Evolutionary conservation across 2,329 filamentous ascomycete species (phyloP).

Genomic region (Aspergillus flavus): DNA sequence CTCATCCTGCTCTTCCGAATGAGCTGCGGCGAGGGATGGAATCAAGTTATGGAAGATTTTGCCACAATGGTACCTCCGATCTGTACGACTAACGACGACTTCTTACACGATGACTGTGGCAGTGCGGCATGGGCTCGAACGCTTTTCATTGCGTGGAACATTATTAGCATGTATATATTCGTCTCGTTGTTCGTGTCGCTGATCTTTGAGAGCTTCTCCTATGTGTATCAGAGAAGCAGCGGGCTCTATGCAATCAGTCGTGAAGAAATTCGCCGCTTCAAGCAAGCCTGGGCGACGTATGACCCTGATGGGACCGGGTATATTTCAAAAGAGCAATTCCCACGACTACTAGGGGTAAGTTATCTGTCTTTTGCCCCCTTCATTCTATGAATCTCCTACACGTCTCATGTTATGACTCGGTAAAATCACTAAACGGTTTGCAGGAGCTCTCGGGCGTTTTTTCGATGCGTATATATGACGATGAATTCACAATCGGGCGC

Average conservation of each 20-base stretch:
- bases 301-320: constrained; percentile 90
- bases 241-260: constrained; percentile 88
- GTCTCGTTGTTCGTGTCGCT: constrained; percentile 97
- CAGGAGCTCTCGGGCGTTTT: constrained; percentile 89
- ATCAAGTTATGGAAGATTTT: constrained; percentile 94
- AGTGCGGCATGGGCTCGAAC: constrained; percentile 84
- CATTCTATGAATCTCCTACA: constrained; percentile 12
- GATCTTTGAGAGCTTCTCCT: constrained; percentile 99
- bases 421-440: constrained; percentile 9
- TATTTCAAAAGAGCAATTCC: constrained; percentile 87
- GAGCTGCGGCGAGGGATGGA: constrained; percentile 96
- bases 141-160: constrained; percentile 96
- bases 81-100: constrained; percentile 71
- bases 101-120: constrained; percentile 90
- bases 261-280: constrained; percentile 94
- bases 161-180: constrained; percentile 99
- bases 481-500: constrained; percentile 81
- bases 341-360: constrained; percentile 75
- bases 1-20: constrained; percentile 90
- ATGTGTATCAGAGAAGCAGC: constrained; percentile 95
- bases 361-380: constrained; percentile 11
- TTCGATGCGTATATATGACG: constrained; percentile 93
- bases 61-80: constrained; percentile 76
- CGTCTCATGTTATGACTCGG: constrained; percentile 3
- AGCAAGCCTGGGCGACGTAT: constrained; percentile 95